Conservation (phyloP, 2,329 filamentous ascomycete species). For the Xylariaceae sp. region DNA sequence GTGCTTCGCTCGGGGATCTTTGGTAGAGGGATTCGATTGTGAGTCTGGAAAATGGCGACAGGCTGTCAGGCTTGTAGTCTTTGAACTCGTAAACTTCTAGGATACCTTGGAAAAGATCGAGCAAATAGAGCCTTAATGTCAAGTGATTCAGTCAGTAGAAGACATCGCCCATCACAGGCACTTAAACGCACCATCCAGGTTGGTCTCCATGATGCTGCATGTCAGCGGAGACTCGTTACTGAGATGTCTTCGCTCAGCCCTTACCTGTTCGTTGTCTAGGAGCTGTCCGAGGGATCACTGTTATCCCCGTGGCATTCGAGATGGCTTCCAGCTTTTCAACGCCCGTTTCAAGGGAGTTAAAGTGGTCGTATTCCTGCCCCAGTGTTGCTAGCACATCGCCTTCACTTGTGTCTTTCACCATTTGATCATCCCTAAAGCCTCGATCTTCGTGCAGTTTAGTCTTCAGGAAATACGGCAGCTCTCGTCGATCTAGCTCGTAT, state of each 20-base stretch:
- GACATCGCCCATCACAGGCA: too few species aligned
- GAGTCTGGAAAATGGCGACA: background rate
- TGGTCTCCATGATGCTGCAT: slow-evolving; percentile 5
- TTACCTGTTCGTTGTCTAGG: slow-evolving; percentile 14
- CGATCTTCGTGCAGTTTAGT: slow-evolving; percentile 7
- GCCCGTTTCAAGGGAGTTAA: background rate
- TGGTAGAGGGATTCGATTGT: slow-evolving; percentile 7
- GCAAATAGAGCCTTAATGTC: slow-evolving; percentile 18
- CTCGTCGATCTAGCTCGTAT: slow-evolving; percentile 12
- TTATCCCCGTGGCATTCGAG: slow-evolving; percentile 9
- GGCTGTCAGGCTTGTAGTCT: background rate
- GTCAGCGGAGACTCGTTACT: slow-evolving; percentile 1
- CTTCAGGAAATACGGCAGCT: slow-evolving; percentile 10
- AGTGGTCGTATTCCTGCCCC: background rate
- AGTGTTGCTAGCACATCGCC: slow-evolving; percentile 3
- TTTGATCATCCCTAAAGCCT: background rate
- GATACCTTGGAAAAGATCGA: slow-evolving; percentile 13
- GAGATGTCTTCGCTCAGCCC: background rate
- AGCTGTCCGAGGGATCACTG: slow-evolving; percentile 10
- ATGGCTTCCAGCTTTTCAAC: slow-evolving; percentile 16
- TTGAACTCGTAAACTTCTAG: slow-evolving; percentile 18
- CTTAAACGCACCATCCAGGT: slow-evolving; percentile 12
- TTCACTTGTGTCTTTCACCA: background rate
- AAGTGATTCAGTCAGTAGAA: background rate
- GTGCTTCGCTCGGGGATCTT: background rate